Evolutionary conservation across 495 filamentous ascomycete genomes (phyloP).

Genomic region (Delitschia confertaspora): DNA sequence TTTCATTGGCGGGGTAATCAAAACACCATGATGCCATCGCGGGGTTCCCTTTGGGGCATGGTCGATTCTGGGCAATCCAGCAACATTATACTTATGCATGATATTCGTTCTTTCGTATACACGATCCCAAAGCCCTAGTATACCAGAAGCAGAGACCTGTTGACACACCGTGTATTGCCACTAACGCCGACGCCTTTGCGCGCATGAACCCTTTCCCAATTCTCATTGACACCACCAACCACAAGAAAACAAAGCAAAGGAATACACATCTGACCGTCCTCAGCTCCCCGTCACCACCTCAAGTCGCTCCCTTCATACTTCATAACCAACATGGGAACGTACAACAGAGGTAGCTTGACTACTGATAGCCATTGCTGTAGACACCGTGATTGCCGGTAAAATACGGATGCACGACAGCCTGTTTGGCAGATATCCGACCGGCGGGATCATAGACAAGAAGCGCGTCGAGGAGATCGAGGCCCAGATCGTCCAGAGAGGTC

Average conservation of each 20-base stretch:
- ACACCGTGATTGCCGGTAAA: conserved; percentile 48
- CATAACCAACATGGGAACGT: conserved; percentile 12
- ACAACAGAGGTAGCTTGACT: conserved; percentile 4
- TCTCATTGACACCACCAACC: background rate
- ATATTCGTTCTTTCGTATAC: too few species aligned
- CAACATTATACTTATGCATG: background rate
- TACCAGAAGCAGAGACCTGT: too few species aligned
- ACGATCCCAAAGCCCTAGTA: too few species aligned
- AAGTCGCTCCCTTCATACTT: conserved; percentile 1
- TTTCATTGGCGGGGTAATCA: too few species aligned
- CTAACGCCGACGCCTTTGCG: conserved; percentile 1
- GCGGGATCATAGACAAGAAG: conserved; percentile 93
- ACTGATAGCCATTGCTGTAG: conserved; percentile 19
- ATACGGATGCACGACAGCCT: conserved; percentile 86
- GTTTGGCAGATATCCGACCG: conserved; percentile 88
- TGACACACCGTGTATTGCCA: background rate
- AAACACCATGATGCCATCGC: too few species aligned
- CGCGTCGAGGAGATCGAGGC: conserved; percentile 76
- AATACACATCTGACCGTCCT: background rate
- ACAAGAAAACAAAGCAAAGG: background rate
- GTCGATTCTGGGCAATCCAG: background rate
- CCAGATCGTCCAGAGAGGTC: conserved; percentile 58
- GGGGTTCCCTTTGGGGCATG: too few species aligned
- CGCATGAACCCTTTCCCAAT: background rate
- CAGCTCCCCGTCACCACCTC: conserved; percentile 1